These are phyloP conservation scores for Ilex paraguariensis DNA, from an alignment of 305 asterid species.

Conservation along the genomic window DNA sequence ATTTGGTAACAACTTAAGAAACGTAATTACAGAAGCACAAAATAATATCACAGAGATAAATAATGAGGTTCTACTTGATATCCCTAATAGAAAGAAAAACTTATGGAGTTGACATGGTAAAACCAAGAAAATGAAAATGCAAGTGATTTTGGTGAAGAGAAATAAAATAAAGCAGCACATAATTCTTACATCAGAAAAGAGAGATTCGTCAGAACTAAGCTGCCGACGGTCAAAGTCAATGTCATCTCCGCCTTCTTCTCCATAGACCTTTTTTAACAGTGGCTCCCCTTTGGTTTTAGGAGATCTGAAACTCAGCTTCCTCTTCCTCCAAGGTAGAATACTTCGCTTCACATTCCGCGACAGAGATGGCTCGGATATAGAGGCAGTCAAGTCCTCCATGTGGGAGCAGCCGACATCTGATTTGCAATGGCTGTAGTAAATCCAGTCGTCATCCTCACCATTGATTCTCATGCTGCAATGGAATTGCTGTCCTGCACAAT, in stretches of 20 bases:
- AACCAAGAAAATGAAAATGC: no score
- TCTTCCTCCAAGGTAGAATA: constrained; percentile 1
- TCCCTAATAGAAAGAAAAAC: no score
- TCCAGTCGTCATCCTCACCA: not conserved
- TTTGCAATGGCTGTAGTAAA: not conserved
- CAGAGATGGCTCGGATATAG: not conserved
- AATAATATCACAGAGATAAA: not conserved
- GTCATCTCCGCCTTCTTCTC: constrained; percentile 1
- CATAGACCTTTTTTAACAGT: not conserved
- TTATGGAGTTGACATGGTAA: no score
- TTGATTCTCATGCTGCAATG: not conserved
- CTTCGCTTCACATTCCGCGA: not conserved
- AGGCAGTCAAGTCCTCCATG: not conserved
- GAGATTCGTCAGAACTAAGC: constrained; percentile 1
- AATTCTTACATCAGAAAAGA: not conserved
- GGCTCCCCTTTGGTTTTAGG: constrained; percentile 4
- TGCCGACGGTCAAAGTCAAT: constrained; percentile 4
- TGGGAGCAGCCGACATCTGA: not conserved
- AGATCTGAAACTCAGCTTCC: constrained; percentile 1
- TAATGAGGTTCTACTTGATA: not conserved
- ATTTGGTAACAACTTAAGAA: no score
- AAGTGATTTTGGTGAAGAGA: not conserved
- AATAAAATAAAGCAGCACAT: not conserved
- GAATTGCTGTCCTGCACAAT: not conserved
- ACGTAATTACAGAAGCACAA: not conserved